Base-by-base conservation (phyloP, 73 alveolate genomes). In the Paramecium tetraurelia region DNA sequence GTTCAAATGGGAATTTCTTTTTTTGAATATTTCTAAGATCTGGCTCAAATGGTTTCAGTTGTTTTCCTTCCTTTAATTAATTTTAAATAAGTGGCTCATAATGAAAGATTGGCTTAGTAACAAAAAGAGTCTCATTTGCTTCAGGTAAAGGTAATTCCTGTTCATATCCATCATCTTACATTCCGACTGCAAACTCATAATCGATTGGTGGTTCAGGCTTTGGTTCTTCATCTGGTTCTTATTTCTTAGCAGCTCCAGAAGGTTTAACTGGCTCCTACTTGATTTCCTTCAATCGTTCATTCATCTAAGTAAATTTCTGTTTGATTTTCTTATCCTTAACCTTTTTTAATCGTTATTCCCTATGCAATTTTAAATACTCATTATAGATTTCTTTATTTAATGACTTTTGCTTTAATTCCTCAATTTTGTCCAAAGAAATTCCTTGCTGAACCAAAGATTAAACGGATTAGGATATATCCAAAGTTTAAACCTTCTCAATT, bases 1-100 rank as follows among this genome's bases (percentile, higher is more conserved):
- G 99, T 75, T 93, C 96, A 40, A 93, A 92, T 72, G 96, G 94
- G 92, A 77, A 96, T 88, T 96, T 95, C 96, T 94, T 96, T 84
- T 92, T 95, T 24, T 93, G 88, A 14, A 95, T 87, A 41, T 76
- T 93, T 80, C 87, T 93, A 10, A 95, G 96, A 24, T 95, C 97
- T 27, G 93, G 93, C 16, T 95, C 96, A 71, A 59, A 58, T 6
- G 92, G 95, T 83, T 92, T 41, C 14, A 44, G 20, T 80, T 40
- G 46, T 22, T 80, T 80, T 11, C 90, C 86, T 18, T 80, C 58
- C 59, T 89, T 89, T 8, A 89, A 41, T 21, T 44, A 59, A 71
- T 71, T 83, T 71, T 71, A 7, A 18, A 33, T 70, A n/a, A 89
- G 38, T 6, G 98, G 98, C 86, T 95, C 98, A 93, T 95, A 95